phyloP scores from a whole-genome alignment of 2,329 filamentous ascomycete genomes.

The Ascocoryne sarcoides region DNA sequence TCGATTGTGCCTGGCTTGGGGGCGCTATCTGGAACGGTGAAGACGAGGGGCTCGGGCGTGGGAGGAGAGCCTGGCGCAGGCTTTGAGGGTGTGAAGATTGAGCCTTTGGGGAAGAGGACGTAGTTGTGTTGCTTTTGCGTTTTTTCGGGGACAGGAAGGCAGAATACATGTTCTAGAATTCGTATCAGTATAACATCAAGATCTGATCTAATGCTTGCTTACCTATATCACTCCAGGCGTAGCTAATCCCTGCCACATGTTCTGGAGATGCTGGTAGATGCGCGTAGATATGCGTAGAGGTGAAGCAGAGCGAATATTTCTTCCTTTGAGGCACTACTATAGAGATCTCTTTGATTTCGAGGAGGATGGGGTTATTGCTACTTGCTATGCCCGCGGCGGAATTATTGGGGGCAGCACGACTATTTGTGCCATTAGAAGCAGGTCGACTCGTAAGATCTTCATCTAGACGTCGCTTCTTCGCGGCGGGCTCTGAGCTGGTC shows the following conservation, averaged over 20 bases:
- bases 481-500: slow-evolving; percentile 15
- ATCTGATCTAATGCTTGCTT: slow-evolving; percentile 12
- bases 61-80: slow-evolving; percentile 30
- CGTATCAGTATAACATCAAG: neutral
- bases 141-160: slow-evolving; percentile 57
- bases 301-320: slow-evolving; percentile 58
- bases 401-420: neutral
- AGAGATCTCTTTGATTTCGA: slow-evolving; percentile 58
- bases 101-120: slow-evolving; percentile 47
- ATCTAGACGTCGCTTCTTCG: slow-evolving; percentile 28
- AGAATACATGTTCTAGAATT: slow-evolving; percentile 49
- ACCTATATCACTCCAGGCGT: slow-evolving; percentile 56
- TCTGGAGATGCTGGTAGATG: slow-evolving; percentile 41
- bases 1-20: slow-evolving; percentile 51
- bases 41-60: slow-evolving; percentile 50
- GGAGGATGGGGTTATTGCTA: slow-evolving; percentile 41
- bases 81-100: slow-evolving; percentile 44
- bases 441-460: slow-evolving; percentile 18
- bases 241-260: slow-evolving; percentile 45
- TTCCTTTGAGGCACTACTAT: slow-evolving; percentile 60
- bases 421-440: slow-evolving; percentile 15
- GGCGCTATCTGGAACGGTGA: slow-evolving; percentile 50
- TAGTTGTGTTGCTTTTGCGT: slow-evolving; percentile 58
- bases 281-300: slow-evolving; percentile 49
- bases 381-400: slow-evolving; percentile 14